Evolutionary conservation across 805 yeast species (phyloP).

Genomic region (Nakazawaea holstii): DNA sequence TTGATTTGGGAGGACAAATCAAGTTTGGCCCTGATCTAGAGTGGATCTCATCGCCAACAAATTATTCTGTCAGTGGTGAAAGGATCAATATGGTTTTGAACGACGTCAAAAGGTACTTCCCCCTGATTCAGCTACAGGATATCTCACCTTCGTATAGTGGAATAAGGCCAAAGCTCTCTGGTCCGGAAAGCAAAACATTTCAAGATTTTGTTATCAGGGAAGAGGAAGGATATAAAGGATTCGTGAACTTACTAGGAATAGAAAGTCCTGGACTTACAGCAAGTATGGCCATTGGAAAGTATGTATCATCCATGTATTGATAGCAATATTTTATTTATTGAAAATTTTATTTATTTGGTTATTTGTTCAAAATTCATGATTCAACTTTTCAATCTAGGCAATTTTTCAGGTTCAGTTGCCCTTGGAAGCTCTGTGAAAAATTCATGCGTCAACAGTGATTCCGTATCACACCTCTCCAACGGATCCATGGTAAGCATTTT

Average conservation of each 20-base stretch:
- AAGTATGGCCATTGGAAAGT: constrained; percentile 75
- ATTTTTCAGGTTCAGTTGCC: constrained; percentile 61
- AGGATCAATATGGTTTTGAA: constrained; percentile 51
- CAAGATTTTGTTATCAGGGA: constrained; percentile 71
- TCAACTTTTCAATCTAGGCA: constrained; percentile 41
- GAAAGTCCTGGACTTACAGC: constrained; percentile 91
- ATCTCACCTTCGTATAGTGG: constrained; percentile 72
- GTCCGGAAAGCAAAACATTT: constrained; percentile 40
- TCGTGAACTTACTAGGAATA: constrained; percentile 73
- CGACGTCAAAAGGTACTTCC: constrained; percentile 60
- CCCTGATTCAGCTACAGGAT: constrained; percentile 44
- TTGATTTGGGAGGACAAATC: constrained; percentile 75
- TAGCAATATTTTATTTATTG: too few relatives aligned
- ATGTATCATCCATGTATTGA: constrained; percentile 36
- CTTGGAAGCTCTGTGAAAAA: constrained; percentile 72
- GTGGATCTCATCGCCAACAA: constrained; percentile 53
- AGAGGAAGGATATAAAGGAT: constrained; percentile 71
- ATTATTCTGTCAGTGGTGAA: constrained; percentile 40
- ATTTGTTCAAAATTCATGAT: neutral
- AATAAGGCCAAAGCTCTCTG: constrained; percentile 71
- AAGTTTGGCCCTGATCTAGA: constrained; percentile 88
- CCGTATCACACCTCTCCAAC: constrained; percentile 59
- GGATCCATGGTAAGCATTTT: constrained; percentile 78
- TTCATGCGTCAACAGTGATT: constrained; percentile 55
- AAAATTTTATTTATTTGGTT: too few relatives aligned